Evolutionary conservation across 2,329 filamentous ascomycete species (phyloP).

Genomic region (Emergomyces africanus): DNA sequence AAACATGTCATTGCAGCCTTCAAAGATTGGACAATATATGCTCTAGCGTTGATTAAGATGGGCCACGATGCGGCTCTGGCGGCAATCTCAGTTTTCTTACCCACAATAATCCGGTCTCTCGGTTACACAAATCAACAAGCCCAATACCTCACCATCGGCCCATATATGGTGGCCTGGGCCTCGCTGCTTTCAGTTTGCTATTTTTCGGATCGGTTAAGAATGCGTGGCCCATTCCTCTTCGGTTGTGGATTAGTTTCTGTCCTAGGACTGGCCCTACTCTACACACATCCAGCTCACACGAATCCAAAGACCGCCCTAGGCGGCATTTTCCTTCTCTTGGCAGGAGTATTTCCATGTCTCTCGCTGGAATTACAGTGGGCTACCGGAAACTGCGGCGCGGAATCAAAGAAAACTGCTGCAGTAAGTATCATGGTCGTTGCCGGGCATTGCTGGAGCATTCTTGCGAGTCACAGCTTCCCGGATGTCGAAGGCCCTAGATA

Average conservation of each 20-base stretch:
- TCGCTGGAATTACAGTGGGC: slow-evolving; percentile 10
- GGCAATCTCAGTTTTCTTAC: slow-evolving; percentile 4
- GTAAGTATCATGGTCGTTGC: slow-evolving; percentile 9
- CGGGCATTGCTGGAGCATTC: slow-evolving; percentile 11
- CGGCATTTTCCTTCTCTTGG: slow-evolving; percentile 8
- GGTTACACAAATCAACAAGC: slow-evolving; percentile 16
- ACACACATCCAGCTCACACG: slow-evolving; percentile 5
- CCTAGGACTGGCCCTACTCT: slow-evolving; percentile 2
- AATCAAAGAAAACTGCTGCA: slow-evolving; percentile 9
- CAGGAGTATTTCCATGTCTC: slow-evolving; percentile 10
- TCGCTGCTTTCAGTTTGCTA: slow-evolving; percentile 13
- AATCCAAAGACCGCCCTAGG: slow-evolving; percentile 8
- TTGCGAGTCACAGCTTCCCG: slow-evolving; percentile 11
- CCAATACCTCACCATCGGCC: slow-evolving; percentile 20
- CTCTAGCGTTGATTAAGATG: slow-evolving; percentile 8
- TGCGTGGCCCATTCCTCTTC: slow-evolving; percentile 13
- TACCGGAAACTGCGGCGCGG: slow-evolving; percentile 9
- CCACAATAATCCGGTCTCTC: slow-evolving; percentile 15
- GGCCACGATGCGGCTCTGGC: slow-evolving; percentile 10
- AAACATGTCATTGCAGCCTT: slow-evolving; percentile 9
- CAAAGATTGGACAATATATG: slow-evolving; percentile 10
- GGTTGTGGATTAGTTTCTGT: neutral
- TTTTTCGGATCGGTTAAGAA: slow-evolving; percentile 15
- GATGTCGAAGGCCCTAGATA: slow-evolving; percentile 3
- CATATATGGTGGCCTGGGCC: slow-evolving; percentile 12